These are phyloP conservation scores for Solanum hybrid DNA, from an alignment of 305 asterid species.

Conservation along the genomic window DNA sequence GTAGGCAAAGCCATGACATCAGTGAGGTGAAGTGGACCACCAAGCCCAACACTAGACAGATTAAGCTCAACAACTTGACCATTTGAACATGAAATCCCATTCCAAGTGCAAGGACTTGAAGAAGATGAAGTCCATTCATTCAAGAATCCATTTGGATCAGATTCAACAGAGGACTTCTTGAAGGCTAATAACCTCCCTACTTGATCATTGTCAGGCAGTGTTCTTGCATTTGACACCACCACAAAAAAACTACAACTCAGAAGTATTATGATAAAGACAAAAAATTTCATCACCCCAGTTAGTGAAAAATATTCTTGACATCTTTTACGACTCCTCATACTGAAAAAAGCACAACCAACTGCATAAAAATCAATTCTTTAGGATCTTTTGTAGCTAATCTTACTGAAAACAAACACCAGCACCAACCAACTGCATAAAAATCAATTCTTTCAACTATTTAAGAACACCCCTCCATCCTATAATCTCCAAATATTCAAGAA, in stretches of 20 bases:
- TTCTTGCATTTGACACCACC: neutral
- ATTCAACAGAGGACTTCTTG: slow-evolving; percentile 49
- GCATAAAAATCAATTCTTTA: neutral
- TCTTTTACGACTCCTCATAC: slow-evolving; percentile 32
- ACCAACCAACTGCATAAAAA: slow-evolving; percentile 28
- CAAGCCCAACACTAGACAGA: slow-evolving; percentile 47
- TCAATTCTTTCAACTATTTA: neutral
- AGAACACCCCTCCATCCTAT: neutral
- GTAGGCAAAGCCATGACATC: slow-evolving; percentile 43
- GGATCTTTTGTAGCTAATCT: neutral
- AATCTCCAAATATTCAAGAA: neutral
- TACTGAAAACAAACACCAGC: slow-evolving; percentile 6
- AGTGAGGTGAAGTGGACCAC: slow-evolving; percentile 48
- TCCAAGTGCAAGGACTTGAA: slow-evolving; percentile 58
- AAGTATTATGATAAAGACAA: slow-evolving; percentile 17
- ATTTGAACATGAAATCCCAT: slow-evolving; percentile 61
- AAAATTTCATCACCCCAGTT: slow-evolving; percentile 18
- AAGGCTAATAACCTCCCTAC: slow-evolving; percentile 41
- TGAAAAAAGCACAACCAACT: neutral
- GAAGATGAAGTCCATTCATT: slow-evolving; percentile 51
- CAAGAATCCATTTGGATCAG: slow-evolving; percentile 56
- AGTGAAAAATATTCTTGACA: neutral
- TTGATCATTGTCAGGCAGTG: slow-evolving; percentile 23
- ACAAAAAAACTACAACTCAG: neutral
- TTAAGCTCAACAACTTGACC: slow-evolving; percentile 47